Conservation (phyloP, 2,329 filamentous ascomycete species). For the Penicillium sp. region DNA sequence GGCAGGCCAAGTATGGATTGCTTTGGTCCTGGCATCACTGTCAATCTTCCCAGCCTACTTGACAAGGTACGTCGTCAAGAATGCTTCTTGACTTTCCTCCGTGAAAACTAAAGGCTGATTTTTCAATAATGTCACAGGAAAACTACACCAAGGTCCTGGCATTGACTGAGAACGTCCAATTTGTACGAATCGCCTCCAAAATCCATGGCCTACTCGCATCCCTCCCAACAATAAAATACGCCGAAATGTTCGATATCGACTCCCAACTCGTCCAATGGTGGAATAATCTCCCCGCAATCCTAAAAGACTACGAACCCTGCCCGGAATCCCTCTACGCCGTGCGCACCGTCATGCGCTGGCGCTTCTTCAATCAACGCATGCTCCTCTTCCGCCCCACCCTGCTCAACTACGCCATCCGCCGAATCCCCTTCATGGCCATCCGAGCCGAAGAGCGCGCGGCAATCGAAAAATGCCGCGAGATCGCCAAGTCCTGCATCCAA, state of each 20-base stretch:
- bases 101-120: not conserved
- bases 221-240: conserved; percentile 61
- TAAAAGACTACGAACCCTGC: conserved; percentile 64
- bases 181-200: conserved; percentile 73
- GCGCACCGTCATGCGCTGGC: conserved; percentile 75
- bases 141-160: conserved; percentile 66
- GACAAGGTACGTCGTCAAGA: conserved; percentile 18
- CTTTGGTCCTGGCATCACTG: conserved; percentile 65
- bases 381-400: conserved; percentile 71
- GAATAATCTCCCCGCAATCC: conserved; percentile 65
- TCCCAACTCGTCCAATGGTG: conserved; percentile 70
- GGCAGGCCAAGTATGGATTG: conserved; percentile 69
- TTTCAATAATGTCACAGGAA: conserved; percentile 36
- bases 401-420: conserved; percentile 60
- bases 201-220: conserved; percentile 73
- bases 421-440: conserved; percentile 51
- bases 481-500: conserved; percentile 68
- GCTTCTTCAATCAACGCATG: conserved; percentile 74
- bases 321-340: conserved; percentile 69
- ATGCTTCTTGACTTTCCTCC: not conserved
- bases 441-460: conserved; percentile 64
- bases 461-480: conserved; percentile 67
- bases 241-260: conserved; percentile 67
- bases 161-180: conserved; percentile 71
- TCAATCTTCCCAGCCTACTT: conserved; percentile 58